Evolutionary conservation across 768 basidiomycete genomes (phyloP).

Genomic region (Macrocybe gigantea): DNA sequence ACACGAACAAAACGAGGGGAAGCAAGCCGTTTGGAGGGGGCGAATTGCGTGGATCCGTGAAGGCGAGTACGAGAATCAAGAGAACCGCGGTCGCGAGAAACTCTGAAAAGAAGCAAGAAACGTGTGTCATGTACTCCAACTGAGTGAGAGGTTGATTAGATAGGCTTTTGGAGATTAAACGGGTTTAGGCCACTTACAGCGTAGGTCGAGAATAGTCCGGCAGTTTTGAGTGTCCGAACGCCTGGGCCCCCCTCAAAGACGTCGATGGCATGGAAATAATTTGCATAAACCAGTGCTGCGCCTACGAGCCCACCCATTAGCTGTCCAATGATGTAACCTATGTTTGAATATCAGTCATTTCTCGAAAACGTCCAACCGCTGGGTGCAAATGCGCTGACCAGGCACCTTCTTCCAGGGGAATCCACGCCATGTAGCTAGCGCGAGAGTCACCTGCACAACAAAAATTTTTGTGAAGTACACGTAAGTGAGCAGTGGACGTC

Average conservation of each 20-base stretch:
- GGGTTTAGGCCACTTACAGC: slow-evolving; percentile 33
- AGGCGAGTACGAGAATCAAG: slow-evolving; percentile 48
- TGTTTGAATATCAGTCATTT: neutral
- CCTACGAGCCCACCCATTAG: slow-evolving; percentile 57
- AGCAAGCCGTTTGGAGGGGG: slow-evolving; percentile 45
- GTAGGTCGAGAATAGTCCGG: slow-evolving; percentile 53
- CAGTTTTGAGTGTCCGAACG: slow-evolving; percentile 51
- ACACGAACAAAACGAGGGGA: slow-evolving; percentile 51
- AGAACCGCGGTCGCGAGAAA: slow-evolving; percentile 58
- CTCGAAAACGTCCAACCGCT: no score
- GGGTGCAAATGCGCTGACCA: slow-evolving; percentile 10
- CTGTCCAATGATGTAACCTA: slow-evolving; percentile 54
- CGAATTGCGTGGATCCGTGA: slow-evolving; percentile 47
- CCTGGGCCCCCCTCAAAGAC: slow-evolving; percentile 51
- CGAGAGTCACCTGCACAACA: slow-evolving; percentile 47
- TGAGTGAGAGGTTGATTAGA: neutral
- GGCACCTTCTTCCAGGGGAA: slow-evolving; percentile 75
- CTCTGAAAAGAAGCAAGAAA: slow-evolving; percentile 41
- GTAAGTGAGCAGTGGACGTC: slow-evolving; percentile 2
- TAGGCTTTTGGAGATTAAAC: neutral
- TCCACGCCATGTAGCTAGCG: slow-evolving; percentile 54
- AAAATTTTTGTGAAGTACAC: neutral
- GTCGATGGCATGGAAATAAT: slow-evolving; percentile 65
- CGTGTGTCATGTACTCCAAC: slow-evolving; percentile 27
- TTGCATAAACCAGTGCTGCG: slow-evolving; percentile 54